Conservation (phyloP, 768 basidiomycete genomes). For the Tricholoma sp. region DNA sequence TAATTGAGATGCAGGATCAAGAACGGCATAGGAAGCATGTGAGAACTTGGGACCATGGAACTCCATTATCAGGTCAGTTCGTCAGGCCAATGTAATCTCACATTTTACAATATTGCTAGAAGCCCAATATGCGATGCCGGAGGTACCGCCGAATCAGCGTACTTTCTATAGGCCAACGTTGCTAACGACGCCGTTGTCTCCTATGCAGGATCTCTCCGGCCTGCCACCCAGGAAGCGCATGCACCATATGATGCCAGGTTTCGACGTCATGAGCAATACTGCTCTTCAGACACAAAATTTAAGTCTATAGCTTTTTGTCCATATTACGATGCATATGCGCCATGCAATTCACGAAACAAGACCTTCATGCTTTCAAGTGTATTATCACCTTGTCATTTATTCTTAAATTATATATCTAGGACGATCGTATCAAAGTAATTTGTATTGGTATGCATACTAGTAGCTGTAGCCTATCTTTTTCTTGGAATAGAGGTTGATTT, state of each 20-base stretch:
- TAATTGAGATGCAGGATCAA: neutral
- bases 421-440: neutral
- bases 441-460: neutral
- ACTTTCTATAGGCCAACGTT: slow-evolving; percentile 12
- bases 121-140: slow-evolving; percentile 37
- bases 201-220: slow-evolving; percentile 43
- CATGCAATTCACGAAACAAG: neutral
- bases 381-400: neutral
- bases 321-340: neutral
- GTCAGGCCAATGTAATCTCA: neutral
- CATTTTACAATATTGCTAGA: slow-evolving; percentile 20
- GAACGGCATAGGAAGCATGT: slow-evolving; percentile 50
- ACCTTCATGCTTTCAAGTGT: neutral
- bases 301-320: slow-evolving; percentile 39
- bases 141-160: slow-evolving; percentile 26
- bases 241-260: slow-evolving; percentile 60
- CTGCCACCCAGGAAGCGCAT: slow-evolving; percentile 59
- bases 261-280: slow-evolving; percentile 49
- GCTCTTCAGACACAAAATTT: slow-evolving; percentile 53
- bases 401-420: neutral
- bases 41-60: slow-evolving; percentile 56
- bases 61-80: slow-evolving; percentile 37
- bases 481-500: no score
- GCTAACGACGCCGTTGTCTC: slow-evolving; percentile 14
- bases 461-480: neutral